Evolutionary conservation across 108 stramenopile genomes (phyloP).

Genomic region (Cyclostephanos invisitatus): DNA sequence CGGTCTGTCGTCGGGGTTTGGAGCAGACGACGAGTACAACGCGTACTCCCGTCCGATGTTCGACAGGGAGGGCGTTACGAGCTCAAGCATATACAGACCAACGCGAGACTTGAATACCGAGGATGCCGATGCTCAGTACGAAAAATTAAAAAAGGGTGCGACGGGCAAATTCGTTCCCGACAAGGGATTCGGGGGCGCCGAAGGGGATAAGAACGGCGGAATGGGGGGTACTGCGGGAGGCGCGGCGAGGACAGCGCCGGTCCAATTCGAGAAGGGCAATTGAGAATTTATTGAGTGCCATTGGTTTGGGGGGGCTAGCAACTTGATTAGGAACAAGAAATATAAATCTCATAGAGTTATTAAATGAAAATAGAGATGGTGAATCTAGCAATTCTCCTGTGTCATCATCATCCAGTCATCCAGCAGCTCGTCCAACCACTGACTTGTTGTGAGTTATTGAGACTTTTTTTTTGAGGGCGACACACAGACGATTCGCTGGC

Average conservation of each 20-base stretch:
- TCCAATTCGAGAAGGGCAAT: slow-evolving; percentile 85
- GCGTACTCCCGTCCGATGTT: slow-evolving; percentile 93
- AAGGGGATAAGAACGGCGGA: slow-evolving; percentile 45
- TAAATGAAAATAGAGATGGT: no score
- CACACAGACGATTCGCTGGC: no score
- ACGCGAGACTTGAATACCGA: slow-evolving; percentile 73
- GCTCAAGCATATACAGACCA: slow-evolving; percentile 91
- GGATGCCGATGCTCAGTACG: slow-evolving; percentile 85
- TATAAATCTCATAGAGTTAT: no score
- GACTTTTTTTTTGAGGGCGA: no score
- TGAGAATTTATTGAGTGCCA: background rate
- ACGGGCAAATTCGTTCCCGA: slow-evolving; percentile 85
- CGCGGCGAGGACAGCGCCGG: slow-evolving; percentile 79
- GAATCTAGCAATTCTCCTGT: no score
- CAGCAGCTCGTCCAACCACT: no score
- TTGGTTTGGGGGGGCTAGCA: background rate
- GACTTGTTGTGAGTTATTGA: no score
- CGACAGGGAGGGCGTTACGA: slow-evolving; percentile 83
- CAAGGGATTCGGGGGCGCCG: slow-evolving; percentile 86
- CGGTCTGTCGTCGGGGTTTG: slow-evolving; percentile 96
- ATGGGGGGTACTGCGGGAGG: slow-evolving; percentile 46
- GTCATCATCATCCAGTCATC: no score
- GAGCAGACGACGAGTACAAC: slow-evolving; percentile 98
- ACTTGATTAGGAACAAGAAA: background rate
- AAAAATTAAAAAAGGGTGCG: slow-evolving; percentile 69